These are phyloP conservation scores for Tetratostichococcus sp. DNA, from an alignment of 139 green algal genomes.

Conservation along the genomic window DNA sequence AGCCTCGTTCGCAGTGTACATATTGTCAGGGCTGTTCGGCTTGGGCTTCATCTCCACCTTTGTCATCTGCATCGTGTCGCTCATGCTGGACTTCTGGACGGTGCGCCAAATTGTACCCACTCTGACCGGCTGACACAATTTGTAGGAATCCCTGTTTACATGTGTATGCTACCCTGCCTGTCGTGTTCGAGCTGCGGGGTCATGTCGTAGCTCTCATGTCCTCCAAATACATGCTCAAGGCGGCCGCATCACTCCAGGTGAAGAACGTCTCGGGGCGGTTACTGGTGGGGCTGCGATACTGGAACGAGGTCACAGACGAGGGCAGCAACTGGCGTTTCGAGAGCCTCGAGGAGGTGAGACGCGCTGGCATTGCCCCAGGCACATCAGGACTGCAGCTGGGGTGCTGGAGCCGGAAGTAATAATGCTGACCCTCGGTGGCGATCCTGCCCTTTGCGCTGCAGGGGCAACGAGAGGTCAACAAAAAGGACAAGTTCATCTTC, in stretches of 20 bases:
- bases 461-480: conserved; percentile 63
- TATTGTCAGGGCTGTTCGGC: conserved; percentile 58
- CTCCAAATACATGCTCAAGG: no score
- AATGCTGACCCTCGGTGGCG: no score
- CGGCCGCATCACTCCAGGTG: conserved; percentile 51
- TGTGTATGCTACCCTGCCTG: not conserved
- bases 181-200: no score
- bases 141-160: conserved; percentile 5
- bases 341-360: conserved; percentile 51
- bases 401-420: no score
- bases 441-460: conserved; percentile 31
- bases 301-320: conserved; percentile 94
- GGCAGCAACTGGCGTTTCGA: conserved; percentile 93
- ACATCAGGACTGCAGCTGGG: no score
- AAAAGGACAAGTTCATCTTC: conserved; percentile 66
- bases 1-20: conserved; percentile 52
- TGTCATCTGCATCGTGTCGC: conserved; percentile 70
- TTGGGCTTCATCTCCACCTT: conserved; percentile 82
- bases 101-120: conserved; percentile 32
- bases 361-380: not conserved
- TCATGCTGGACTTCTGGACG: conserved; percentile 90
- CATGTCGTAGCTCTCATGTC: no score
- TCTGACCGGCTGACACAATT: not conserved
- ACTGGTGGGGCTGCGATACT: conserved; percentile 92
- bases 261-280: conserved; percentile 93